Base-by-base conservation (phyloP, 2,329 filamentous ascomycete genomes). In the Pyrenochaeta sp. region DNA sequence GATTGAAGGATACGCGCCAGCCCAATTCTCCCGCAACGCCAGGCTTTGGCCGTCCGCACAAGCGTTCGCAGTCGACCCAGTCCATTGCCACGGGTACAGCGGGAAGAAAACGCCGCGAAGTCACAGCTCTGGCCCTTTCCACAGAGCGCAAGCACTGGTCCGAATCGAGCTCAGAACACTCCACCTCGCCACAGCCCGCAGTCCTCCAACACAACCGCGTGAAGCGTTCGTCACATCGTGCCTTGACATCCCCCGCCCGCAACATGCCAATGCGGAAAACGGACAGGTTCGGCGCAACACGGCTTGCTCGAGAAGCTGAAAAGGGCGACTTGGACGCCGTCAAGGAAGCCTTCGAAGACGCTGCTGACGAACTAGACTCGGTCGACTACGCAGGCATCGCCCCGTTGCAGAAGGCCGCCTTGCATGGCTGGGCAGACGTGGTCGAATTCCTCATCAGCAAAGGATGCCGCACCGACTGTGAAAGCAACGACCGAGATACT, bases 361-460 rank as follows among this genome's bases (percentile, higher is more conserved):
- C 92, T 17, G 92, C 92, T 0, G 91, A 96, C 58, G 92, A 98
- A 74, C 77, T 98, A 48, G 91, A 99, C 64, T 85, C 93, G 52
- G 87, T 91, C 20, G 95, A 99, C 71, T 96, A 97, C 72, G 95
- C 95, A 12, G 91, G 92, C n/a, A 98, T 98, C 68, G 96, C 94
- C 1, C 95, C 95, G 20, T 81, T 99, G 30, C 95, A 99, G 75
- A 95, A 97, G 61, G 94, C 95, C 30, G 88, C 93, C 29, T 83
- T 99, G 52, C 90, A 95, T 69, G 95, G 95, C 6, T 90, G 89
- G 73, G 88, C 88, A 29, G 86, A 95, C 49, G 93, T 98, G 51
- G 95, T 98, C 33, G 88, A 90, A 71, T 89, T 96, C 47, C 79
- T 99, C 33, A 87, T 99, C 57, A 86, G 91, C 7, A 88, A 91